These are phyloP conservation scores for Colletotrichum costaricense DNA, from an alignment of 2,329 filamentous ascomycete genomes.

Conservation along the genomic window DNA sequence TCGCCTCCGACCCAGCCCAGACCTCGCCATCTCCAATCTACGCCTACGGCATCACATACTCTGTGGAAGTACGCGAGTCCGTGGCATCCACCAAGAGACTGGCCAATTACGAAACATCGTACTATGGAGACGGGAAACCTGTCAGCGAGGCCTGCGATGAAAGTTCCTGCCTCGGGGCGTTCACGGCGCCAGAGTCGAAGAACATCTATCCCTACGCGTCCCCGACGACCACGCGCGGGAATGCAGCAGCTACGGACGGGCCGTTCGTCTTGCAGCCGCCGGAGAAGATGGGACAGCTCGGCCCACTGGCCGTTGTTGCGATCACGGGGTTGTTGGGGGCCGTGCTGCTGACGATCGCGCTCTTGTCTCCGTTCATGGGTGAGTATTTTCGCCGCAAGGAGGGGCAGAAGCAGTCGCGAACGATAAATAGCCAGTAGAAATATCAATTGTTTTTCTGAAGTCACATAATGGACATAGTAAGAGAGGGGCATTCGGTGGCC, in stretches of 20 bases:
- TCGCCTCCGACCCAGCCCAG: background rate
- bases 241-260: background rate
- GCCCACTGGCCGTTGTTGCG: constrained; percentile 7
- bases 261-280: background rate
- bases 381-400: background rate
- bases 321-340: background rate
- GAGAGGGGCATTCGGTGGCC: background rate
- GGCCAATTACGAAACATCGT: too few relatives aligned
- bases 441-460: background rate
- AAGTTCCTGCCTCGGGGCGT: background rate
- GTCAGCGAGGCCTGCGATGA: background rate
- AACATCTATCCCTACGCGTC: background rate
- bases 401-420: background rate
- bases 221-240: too few relatives aligned
- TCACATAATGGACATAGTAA: background rate
- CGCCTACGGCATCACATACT: background rate
- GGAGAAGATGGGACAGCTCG: constrained; percentile 11
- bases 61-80: background rate
- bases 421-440: background rate
- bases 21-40: background rate
- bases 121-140: background rate
- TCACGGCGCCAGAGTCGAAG: background rate
- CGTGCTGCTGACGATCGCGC: background rate
- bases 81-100: background rate
- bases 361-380: background rate